A percentile compares a stretch with the other conserved stretches of the same genome.
phyloP scores from a whole-genome alignment of 345 rosid species.

The Lepidium aucheri region DNA sequence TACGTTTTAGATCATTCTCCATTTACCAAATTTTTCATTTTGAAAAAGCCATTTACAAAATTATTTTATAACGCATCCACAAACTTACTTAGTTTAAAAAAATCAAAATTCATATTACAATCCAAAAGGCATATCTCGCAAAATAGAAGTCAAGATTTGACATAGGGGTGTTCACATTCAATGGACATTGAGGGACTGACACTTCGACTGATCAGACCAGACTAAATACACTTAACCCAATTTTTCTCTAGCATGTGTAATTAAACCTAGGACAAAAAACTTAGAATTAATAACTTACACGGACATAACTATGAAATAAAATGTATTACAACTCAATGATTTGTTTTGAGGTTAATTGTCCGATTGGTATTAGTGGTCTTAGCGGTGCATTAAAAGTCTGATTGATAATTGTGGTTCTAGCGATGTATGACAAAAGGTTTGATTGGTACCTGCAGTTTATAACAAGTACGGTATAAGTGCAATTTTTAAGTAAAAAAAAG shows the following conservation, averaged over 20 bases:
- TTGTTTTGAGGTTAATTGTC: too few relatives aligned
- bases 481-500: too few relatives aligned
- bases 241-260: background rate
- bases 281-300: background rate
- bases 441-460: too few relatives aligned
- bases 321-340: background rate
- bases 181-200: conserved; percentile 1
- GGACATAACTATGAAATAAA: background rate
- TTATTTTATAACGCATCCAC: background rate
- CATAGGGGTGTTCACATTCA: conserved; percentile 8
- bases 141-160: conserved; percentile 5
- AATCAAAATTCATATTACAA: background rate
- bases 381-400: too few relatives aligned
- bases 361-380: too few relatives aligned
- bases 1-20: background rate
- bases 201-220: background rate
- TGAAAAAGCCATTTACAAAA: background rate
- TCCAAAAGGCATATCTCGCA: background rate
- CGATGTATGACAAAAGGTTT: too few relatives aligned
- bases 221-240: background rate
- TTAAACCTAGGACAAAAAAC: background rate
- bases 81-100: background rate
- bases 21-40: background rate
- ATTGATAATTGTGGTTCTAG: too few relatives aligned
- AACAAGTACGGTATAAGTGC: too few relatives aligned